Conservation (phyloP, 2,329 filamentous ascomycete species). For the Aspergillus costaricaensis region DNA sequence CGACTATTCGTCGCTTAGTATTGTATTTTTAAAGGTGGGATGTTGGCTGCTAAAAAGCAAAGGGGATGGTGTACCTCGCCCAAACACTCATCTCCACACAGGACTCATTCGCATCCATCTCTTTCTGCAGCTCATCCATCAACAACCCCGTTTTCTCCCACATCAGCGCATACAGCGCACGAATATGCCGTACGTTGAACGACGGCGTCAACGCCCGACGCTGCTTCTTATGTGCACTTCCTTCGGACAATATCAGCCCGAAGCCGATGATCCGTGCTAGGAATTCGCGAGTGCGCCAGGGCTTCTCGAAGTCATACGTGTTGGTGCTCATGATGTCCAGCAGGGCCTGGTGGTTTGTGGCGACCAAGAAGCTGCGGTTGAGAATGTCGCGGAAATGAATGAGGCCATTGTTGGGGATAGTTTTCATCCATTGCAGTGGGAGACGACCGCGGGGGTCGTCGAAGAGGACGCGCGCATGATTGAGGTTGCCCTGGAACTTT, state of each 20-base stretch:
- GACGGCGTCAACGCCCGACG: slow-evolving; percentile 40
- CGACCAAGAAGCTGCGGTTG: slow-evolving; percentile 38
- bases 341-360: slow-evolving; percentile 44
- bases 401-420: slow-evolving; percentile 57
- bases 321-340: slow-evolving; percentile 56
- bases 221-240: slow-evolving; percentile 53
- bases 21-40: neutral
- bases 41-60: too few species aligned
- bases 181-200: slow-evolving; percentile 41
- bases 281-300: slow-evolving; percentile 46
- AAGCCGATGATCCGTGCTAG: slow-evolving; percentile 53
- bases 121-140: slow-evolving; percentile 37
- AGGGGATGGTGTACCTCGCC: slow-evolving; percentile 28
- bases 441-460: slow-evolving; percentile 35
- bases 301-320: slow-evolving; percentile 58
- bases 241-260: slow-evolving; percentile 54
- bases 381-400: slow-evolving; percentile 55
- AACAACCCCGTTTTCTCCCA: slow-evolving; percentile 41
- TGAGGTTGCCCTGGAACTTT: slow-evolving; percentile 28
- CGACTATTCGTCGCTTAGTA: slow-evolving; percentile 32
- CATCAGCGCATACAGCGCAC: slow-evolving; percentile 38
- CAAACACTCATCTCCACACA: slow-evolving; percentile 40
- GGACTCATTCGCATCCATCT: slow-evolving; percentile 29
- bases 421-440: slow-evolving; percentile 51
- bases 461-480: slow-evolving; percentile 32